A percentile compares a stretch with the other conserved stretches of the same genome.
phyloP scores from a whole-genome alignment of 2,329 filamentous ascomycete genomes.

The Pseudogymnoascus sp. region DNA sequence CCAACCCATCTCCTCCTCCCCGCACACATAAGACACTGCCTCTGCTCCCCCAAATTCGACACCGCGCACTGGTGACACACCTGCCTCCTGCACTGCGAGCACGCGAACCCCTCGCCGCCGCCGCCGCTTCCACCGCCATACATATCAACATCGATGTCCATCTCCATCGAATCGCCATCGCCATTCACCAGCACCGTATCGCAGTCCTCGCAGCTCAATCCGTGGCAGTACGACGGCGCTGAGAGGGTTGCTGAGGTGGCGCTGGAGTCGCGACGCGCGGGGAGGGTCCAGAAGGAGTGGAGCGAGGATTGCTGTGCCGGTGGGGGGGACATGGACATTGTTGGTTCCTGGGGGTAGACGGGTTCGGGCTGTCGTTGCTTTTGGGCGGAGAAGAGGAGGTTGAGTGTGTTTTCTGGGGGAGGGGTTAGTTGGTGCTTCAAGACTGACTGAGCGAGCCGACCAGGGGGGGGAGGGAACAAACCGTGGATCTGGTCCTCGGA shows the following conservation, averaged over 20 bases:
- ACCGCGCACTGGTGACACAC: constrained; percentile 55
- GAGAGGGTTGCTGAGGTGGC: constrained; percentile 19
- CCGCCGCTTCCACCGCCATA: constrained; percentile 31
- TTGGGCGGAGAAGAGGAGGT: constrained; percentile 50
- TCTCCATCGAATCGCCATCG: constrained; percentile 33
- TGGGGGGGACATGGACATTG: constrained; percentile 16
- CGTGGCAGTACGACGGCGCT: constrained; percentile 20
- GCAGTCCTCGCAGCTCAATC: constrained; percentile 48
- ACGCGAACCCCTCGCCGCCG: constrained; percentile 32
- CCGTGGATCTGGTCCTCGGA: constrained; percentile 48
- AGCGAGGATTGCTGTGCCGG: constrained; percentile 42
- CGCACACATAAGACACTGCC: constrained; percentile 46
- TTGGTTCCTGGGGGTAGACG: constrained; percentile 14
- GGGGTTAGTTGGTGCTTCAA: constrained; percentile 16
- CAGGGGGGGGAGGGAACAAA: too few species aligned
- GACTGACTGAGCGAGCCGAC: neutral
- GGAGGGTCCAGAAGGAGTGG: constrained; percentile 55
- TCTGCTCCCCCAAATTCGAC: constrained; percentile 47
- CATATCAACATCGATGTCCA: constrained; percentile 33
- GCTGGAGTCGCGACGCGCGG: constrained; percentile 22
- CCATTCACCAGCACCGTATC: constrained; percentile 28
- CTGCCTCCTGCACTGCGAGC: constrained; percentile 44
- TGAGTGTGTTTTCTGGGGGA: constrained; percentile 46
- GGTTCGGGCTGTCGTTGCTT: constrained; percentile 24
- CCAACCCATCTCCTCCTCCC: constrained; percentile 27